These are phyloP conservation scores for Spergularia azorica DNA, from an alignment of 179 eudicot genomes.

Conservation along the genomic window DNA sequence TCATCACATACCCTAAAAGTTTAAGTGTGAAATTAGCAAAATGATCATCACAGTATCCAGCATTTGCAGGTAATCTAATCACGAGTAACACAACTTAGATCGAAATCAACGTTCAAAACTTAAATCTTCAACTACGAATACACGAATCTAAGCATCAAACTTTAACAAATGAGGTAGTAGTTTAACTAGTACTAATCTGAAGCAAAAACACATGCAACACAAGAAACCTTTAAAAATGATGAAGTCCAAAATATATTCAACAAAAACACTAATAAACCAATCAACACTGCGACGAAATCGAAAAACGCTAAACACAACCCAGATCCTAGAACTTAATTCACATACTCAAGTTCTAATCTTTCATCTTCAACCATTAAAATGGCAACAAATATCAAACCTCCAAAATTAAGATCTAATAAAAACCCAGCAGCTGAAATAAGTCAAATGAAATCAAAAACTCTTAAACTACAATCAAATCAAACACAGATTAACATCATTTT, in stretches of 20 bases:
- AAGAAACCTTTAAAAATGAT: background rate
- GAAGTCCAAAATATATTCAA: background rate
- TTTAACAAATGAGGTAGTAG: background rate
- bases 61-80: background rate
- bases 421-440: too few relatives aligned
- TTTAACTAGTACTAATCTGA: background rate
- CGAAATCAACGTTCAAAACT: background rate
- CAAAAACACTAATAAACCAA: background rate
- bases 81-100: background rate
- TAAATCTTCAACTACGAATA: background rate
- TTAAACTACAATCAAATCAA: too few relatives aligned
- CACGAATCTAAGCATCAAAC: background rate
- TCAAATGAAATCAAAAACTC: too few relatives aligned
- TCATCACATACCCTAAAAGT: background rate
- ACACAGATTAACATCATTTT: too few relatives aligned
- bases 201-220: background rate
- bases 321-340: background rate
- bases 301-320: background rate
- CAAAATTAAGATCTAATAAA: too few relatives aligned
- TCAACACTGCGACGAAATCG: background rate
- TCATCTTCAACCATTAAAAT: too few relatives aligned
- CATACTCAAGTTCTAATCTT: background rate
- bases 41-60: background rate
- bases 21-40: background rate
- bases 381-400: too few relatives aligned